Percentiles rank a stretch among this genome's conserved stretches.
Evolutionary conservation across 768 basidiomycete genomes (phyloP).

Genomic region (Agaricus bisporus): DNA sequence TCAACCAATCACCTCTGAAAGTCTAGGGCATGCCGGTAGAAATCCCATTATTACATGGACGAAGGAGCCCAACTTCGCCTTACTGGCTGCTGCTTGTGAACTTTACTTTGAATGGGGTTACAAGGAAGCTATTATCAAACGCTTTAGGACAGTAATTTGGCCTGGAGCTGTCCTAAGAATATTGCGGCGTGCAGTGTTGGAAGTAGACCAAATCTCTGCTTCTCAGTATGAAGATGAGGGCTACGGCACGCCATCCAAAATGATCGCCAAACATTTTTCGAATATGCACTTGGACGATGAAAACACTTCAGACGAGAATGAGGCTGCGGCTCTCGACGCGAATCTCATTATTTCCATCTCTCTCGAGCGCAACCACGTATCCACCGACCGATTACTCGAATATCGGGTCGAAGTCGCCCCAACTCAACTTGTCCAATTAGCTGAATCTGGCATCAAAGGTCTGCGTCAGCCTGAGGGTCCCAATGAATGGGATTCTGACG

Average conservation of each 20-base stretch:
- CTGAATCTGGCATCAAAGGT: constrained; percentile 63
- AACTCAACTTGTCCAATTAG: constrained; percentile 53
- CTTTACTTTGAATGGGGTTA: constrained; percentile 92
- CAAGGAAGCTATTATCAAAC: constrained; percentile 72
- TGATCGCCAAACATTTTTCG: constrained; percentile 53
- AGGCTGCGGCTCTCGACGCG: constrained; percentile 27
- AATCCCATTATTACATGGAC: constrained; percentile 36
- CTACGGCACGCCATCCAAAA: constrained; percentile 46
- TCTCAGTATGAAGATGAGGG: constrained; percentile 14
- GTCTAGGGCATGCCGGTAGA: constrained; percentile 34
- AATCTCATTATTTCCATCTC: constrained; percentile 62
- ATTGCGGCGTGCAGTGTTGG: constrained; percentile 57
- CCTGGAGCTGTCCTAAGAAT: constrained; percentile 65
- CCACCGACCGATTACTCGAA: constrained; percentile 66
- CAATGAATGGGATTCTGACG: constrained; percentile 41
- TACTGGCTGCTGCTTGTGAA: constrained; percentile 77
- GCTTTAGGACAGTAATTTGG: constrained; percentile 83
- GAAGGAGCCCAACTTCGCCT: constrained; percentile 62
- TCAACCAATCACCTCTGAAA: constrained; percentile 70
- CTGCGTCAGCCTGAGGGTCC: constrained; percentile 41
- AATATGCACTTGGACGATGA: constrained; percentile 28
- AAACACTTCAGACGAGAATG: constrained; percentile 25
- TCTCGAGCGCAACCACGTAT: constrained; percentile 57
- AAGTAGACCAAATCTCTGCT: constrained; percentile 28
- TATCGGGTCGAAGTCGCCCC: constrained; percentile 79